A percentile compares a stretch with the other conserved stretches of the same genome.
Conservation (phyloP, 768 basidiomycete species). For the Suillus tomentosus region DNA sequence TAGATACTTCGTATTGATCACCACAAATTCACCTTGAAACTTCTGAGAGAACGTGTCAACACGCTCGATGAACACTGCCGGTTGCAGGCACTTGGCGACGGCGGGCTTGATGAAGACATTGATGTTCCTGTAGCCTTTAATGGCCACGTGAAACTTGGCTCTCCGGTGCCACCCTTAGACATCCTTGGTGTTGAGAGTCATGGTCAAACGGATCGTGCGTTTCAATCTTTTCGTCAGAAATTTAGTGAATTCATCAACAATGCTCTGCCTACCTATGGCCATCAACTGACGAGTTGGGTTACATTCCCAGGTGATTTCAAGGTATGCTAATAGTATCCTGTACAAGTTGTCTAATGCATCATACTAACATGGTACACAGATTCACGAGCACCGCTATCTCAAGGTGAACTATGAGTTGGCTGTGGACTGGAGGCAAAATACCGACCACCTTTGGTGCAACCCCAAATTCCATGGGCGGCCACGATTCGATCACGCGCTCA, state of each 20-base stretch:
- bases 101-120: not conserved
- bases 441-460: slow-evolving; percentile 31
- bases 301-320: not conserved
- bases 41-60: slow-evolving; percentile 8
- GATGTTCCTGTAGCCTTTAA: not conserved
- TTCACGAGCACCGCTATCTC: slow-evolving; percentile 28
- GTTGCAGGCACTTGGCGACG: slow-evolving; percentile 17
- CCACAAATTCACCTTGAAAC: slow-evolving; percentile 10
- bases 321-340: not conserved
- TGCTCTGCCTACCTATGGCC: slow-evolving; percentile 1
- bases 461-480: slow-evolving; percentile 29
- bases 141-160: slow-evolving; percentile 2
- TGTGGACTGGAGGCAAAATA: slow-evolving; percentile 28
- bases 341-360: not conserved
- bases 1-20: slow-evolving; percentile 12
- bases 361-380: slow-evolving; percentile 13
- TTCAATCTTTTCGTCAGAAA: not conserved
- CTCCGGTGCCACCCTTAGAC: not conserved
- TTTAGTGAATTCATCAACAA: slow-evolving; percentile 9
- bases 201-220: not conserved
- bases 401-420: slow-evolving; percentile 30
- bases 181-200: not conserved
- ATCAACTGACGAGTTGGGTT: slow-evolving; percentile 9
- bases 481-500: slow-evolving; percentile 25
- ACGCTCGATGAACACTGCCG: slow-evolving; percentile 16